Evolutionary conservation across 2,329 filamentous ascomycete genomes (phyloP), one percentile per base, ranked within the genome.

Genomic region (Seiridium cupressi): DNA sequence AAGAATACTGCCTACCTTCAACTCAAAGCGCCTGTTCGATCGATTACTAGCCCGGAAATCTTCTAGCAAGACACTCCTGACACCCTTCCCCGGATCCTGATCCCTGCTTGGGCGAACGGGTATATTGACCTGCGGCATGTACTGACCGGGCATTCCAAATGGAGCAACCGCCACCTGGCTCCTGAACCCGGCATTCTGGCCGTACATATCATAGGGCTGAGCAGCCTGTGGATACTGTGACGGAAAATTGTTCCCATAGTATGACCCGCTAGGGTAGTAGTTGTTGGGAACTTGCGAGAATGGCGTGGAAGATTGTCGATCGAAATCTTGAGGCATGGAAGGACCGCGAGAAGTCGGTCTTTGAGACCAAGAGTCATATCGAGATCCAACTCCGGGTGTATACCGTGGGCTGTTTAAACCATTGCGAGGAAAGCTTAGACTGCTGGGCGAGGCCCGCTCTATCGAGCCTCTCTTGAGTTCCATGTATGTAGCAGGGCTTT

Each of bases 11-110:
- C 71, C 57, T 74, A 88, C 86, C 77, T 91, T 93, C 8, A 99
- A 81, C 68, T 97, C 93, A 69, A 88, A 96, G 18, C 87, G 85
- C 73, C 80, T 83, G 73, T 83, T 92, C 0, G 84, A 85, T 73
- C 93, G 96, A 36, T 82, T 84, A 69, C 88, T 90, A 9, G 83
- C 81, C 47, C 90, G 87, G 75, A 96, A 97, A 36, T 96, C 91
- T 62, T 93, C 89, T 2, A 97, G 80, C 7, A 93, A 76, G 11
- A 81, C 77, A 72, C 92, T 96, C 67, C 91, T 85, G 11, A 89
- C 77, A 58, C 84, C 84, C 61, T 85, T 84, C 11, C 81, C 79
- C 1, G 80, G 75, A 58, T 90, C 86, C 60, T 85, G 81, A 36
- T 87, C 85, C 55, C 84, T 80, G 59, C 78, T 79, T 2, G 73